These are phyloP conservation scores for Penicillium samsonianum DNA, from an alignment of 495 filamentous ascomycete species.

Conservation along the genomic window DNA sequence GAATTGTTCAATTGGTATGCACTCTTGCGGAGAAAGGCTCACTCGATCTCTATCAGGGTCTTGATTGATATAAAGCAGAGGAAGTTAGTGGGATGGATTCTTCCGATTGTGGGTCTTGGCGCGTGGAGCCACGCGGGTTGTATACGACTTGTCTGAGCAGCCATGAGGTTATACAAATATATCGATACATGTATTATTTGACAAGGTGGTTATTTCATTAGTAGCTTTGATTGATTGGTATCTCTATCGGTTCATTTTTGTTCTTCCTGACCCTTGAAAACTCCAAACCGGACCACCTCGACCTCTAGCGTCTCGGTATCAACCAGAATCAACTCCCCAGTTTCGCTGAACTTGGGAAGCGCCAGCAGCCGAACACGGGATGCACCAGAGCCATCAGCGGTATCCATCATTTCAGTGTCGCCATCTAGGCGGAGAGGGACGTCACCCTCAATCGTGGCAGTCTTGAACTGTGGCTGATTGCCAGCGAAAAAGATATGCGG, in stretches of 20 bases:
- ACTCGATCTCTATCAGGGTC: background rate
- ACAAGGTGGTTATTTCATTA: background rate
- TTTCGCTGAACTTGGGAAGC: slow-evolving; percentile 79
- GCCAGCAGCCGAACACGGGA: slow-evolving; percentile 73
- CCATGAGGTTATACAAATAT: background rate
- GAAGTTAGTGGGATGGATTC: slow-evolving; percentile 13
- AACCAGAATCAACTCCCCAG: slow-evolving; percentile 78
- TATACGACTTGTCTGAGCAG: background rate
- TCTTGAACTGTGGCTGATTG: slow-evolving; percentile 82
- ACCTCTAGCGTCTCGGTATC: slow-evolving; percentile 82
- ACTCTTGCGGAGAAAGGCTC: background rate
- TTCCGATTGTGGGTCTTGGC: slow-evolving; percentile 27
- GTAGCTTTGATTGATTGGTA: slow-evolving; percentile 8
- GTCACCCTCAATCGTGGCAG: slow-evolving; percentile 63
- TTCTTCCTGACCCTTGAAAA: slow-evolving; percentile 50
- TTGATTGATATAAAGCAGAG: slow-evolving; percentile 1
- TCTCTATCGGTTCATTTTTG: slow-evolving; percentile 35
- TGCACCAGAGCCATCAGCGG: slow-evolving; percentile 45
- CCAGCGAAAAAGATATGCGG: slow-evolving; percentile 92
- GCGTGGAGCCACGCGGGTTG: slow-evolving; percentile 7
- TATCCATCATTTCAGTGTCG: slow-evolving; percentile 46
- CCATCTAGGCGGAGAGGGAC: slow-evolving; percentile 36
- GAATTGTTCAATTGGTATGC: background rate
- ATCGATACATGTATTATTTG: background rate
- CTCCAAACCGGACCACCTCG: slow-evolving; percentile 66